Base-by-base conservation (phyloP, 768 basidiomycete species). In the Hydnum rufescens region DNA sequence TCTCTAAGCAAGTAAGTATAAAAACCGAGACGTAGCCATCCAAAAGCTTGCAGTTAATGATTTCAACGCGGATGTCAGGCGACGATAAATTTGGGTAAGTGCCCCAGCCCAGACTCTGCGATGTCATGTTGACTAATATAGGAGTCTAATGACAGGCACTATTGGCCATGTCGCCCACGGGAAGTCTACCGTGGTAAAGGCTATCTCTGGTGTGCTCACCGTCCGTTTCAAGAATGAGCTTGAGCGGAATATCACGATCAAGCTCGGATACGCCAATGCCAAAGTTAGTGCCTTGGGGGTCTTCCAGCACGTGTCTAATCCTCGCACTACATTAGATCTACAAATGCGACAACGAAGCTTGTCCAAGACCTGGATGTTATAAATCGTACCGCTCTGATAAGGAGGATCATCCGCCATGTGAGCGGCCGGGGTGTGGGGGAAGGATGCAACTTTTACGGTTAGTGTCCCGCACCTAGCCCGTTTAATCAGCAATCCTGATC, bases 181-280 rank as follows among this genome's bases (percentile, higher is more conserved):
- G 60, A 90, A 90, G 70, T 89, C 85, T 52, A 92, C 86, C 4
- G 90, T 96, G 53, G 93, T 97, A 54, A 92, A 96, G 70, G 95
- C 95, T 29, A 97, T 99, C 64, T 96, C 93, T 5, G 92, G 95
- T 4, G 93, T 96, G 18, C 83, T 85, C 77, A 97, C 95, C 18
- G 95, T 97, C 46, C 77, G 93, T 60, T 97, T 99, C 69, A 99
- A 99, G 74, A 97, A 96, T 67, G 95, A 99, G 67, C 77, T 97
- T 53, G 95, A 97, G 55, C 74, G 93, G 57, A 99, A 99, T 68
- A 99, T 97, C 61, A 99, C 93, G 22, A 99, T 99, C 70, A 96
- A 99, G 71, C 76, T 99, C 46, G 95, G 95, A 55, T 99, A 97
- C 64, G 95, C 95, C 44, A 99, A 99, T 60, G 95, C 95, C 42